Evolutionary conservation across 139 green algal species (phyloP).

Genomic region (Klebsormidium nitens): DNA sequence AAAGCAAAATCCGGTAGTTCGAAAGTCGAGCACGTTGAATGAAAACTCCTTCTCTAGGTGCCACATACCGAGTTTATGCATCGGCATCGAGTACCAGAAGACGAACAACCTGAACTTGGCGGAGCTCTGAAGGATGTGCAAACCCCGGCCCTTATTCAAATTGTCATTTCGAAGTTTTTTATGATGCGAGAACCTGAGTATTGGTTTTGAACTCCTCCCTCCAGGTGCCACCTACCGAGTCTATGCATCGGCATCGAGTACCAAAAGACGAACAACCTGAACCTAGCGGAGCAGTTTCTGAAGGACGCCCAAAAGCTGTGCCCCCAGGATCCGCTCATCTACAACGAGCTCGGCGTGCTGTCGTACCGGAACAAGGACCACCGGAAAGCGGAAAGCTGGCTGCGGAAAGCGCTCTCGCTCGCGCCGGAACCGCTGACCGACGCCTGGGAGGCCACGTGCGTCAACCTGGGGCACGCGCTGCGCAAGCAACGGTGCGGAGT

Average conservation of each 20-base stretch:
- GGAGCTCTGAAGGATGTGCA: no score
- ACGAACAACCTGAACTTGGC: conserved; percentile 84
- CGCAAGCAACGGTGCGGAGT: conserved; percentile 64
- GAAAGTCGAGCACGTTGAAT: no score
- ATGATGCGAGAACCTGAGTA: no score
- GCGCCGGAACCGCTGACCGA: conserved; percentile 27
- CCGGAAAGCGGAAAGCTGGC: neutral
- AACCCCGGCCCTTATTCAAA: no score
- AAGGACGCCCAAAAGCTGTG: conserved; percentile 67
- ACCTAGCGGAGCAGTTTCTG: conserved; percentile 58
- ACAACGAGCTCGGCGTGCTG: conserved; percentile 85
- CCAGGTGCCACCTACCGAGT: conserved; percentile 71
- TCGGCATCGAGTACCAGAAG: conserved; percentile 43
- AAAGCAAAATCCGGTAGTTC: no score
- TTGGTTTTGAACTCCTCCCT: no score
- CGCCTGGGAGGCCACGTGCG: conserved; percentile 71
- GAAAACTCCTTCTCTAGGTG: no score
- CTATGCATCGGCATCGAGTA: conserved; percentile 64
- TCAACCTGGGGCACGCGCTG: conserved; percentile 83
- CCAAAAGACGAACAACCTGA: conserved; percentile 75
- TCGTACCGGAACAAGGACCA: conserved; percentile 35
- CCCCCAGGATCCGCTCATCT: conserved; percentile 70
- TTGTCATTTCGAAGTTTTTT: no score
- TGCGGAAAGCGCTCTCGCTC: conserved; percentile 39
- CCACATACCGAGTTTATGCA: conserved; percentile 82